These are phyloP conservation scores for Rosa multiflora DNA, from an alignment of 306 rosid genomes.

Conservation along the genomic window DNA sequence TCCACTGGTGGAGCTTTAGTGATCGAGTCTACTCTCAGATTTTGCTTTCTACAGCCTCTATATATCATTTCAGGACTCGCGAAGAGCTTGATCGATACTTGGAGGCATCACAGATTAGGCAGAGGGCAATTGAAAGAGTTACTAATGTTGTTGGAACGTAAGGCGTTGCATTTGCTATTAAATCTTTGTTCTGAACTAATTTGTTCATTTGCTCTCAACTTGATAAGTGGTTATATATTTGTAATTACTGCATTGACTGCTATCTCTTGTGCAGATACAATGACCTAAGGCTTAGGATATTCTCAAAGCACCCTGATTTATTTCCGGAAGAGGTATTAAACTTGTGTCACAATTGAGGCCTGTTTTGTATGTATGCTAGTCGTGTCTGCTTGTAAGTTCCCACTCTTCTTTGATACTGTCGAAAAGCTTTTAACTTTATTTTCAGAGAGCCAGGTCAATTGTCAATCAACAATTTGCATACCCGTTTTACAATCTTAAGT, in stretches of 20 bases:
- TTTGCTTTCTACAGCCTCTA: conserved; percentile 27
- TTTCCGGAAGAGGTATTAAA: conserved; percentile 87
- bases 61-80: conserved; percentile 75
- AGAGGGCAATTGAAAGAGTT: conserved; percentile 82
- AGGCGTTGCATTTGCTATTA: conserved; percentile 33
- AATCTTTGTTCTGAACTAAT: conserved; percentile 25
- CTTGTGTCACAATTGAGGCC: background rate
- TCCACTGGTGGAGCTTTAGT: conserved; percentile 19
- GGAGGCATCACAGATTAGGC: conserved; percentile 94
- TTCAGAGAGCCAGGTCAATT: no score
- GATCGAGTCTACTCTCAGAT: conserved; percentile 24
- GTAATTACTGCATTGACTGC: conserved; percentile 6
- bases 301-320: conserved; percentile 77
- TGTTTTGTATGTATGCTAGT: background rate
- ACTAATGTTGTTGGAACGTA: conserved; percentile 95
- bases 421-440: background rate
- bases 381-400: background rate
- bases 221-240: conserved; percentile 6
- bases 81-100: conserved; percentile 89
- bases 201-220: conserved; percentile 17
- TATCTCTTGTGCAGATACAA: conserved; percentile 61
- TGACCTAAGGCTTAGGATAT: conserved; percentile 81
- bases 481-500: background rate
- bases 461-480: background rate
- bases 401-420: background rate